Evolutionary conservation across 225 moss, liverwort and hornwort genomes (phyloP).

Genomic region (Marchantia polymorpha): DNA sequence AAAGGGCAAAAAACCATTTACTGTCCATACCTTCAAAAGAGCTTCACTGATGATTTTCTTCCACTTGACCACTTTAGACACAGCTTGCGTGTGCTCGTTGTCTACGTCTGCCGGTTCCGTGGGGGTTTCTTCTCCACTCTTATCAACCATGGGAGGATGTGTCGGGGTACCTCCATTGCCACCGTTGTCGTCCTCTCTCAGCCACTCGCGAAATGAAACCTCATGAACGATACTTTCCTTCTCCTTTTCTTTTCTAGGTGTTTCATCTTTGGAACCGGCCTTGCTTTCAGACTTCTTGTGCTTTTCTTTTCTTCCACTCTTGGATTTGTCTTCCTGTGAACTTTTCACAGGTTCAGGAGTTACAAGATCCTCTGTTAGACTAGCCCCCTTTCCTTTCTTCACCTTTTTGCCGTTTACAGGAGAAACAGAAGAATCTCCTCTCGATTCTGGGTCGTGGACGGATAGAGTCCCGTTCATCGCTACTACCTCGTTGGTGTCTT

Average conservation of each 20-base stretch:
- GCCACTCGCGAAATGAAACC: conserved; percentile 47
- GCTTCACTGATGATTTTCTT: conserved; percentile 38
- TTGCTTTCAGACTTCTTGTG: conserved; percentile 12
- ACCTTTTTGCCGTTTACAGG: conserved; percentile 2
- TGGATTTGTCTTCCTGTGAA: neutral
- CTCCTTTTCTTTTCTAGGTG: neutral
- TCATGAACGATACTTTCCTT: conserved; percentile 30
- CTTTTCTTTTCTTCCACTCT: conserved; percentile 20
- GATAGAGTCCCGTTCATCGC: neutral
- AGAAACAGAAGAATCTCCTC: neutral
- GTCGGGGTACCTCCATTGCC: conserved; percentile 27
- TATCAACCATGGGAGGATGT: conserved; percentile 22
- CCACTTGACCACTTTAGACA: conserved; percentile 39
- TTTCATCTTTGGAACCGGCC: neutral
- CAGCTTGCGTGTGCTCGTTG: conserved; percentile 14
- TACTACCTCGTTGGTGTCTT: neutral
- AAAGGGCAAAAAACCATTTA: neutral
- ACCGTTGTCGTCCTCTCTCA: conserved; percentile 24
- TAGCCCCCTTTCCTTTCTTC: conserved; percentile 11
- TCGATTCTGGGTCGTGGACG: neutral
- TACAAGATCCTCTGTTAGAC: neutral
- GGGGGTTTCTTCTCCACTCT: conserved; percentile 3
- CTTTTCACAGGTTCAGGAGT: neutral
- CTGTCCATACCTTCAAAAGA: conserved; percentile 38
- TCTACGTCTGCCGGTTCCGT: neutral